phyloP scores from a whole-genome alignment of 2,329 filamentous ascomycete genomes.

The Botryosphaeria dothidea region DNA sequence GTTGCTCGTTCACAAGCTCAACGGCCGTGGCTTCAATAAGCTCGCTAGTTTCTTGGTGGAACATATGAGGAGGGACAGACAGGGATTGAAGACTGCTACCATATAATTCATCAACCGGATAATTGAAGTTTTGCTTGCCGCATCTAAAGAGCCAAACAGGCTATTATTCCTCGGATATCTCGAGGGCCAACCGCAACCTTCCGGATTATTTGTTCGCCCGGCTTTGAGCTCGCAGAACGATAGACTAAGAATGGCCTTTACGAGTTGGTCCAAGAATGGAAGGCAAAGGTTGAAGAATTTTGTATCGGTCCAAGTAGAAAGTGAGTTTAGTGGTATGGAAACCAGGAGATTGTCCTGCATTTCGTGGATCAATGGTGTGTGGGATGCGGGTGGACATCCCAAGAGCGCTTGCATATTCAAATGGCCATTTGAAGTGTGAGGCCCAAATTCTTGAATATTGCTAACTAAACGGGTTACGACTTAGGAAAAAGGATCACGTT shows the following conservation, averaged over 20 bases:
- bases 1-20: not conserved
- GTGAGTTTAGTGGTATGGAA: not conserved
- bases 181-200: not conserved
- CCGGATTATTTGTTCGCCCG: slow-evolving; percentile 21
- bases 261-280: slow-evolving; percentile 23
- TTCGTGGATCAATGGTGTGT: slow-evolving; percentile 26
- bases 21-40: not conserved
- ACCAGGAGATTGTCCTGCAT: not conserved
- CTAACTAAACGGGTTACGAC: too few species aligned
- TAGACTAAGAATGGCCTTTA: slow-evolving; percentile 18
- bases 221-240: not conserved
- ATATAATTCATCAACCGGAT: slow-evolving; percentile 17
- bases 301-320: slow-evolving; percentile 22
- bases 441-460: not conserved
- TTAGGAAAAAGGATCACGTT: too few species aligned
- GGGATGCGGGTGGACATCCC: slow-evolving; percentile 11
- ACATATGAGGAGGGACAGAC: not conserved
- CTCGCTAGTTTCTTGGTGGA: not conserved
- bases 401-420: not conserved
- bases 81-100: not conserved
- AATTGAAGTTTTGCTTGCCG: slow-evolving; percentile 21
- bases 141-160: slow-evolving; percentile 15
- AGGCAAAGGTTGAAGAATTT: slow-evolving; percentile 20
- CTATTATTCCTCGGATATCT: slow-evolving; percentile 21
- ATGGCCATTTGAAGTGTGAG: not conserved